These are phyloP conservation scores for Hygrophoropsis aurantiaca DNA, from an alignment of 768 basidiomycete species.

Conservation along the genomic window DNA sequence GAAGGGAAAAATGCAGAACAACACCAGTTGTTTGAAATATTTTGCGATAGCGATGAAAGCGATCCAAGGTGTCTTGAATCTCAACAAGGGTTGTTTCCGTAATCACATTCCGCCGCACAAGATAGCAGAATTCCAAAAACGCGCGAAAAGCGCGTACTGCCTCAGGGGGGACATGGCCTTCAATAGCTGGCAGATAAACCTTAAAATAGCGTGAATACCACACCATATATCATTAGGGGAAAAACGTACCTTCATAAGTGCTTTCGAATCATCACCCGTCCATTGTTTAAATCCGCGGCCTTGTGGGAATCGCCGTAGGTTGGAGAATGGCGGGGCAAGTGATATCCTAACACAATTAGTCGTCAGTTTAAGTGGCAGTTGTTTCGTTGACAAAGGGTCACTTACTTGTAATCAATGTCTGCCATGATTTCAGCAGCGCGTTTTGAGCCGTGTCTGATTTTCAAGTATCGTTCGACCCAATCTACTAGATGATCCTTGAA, in stretches of 20 bases:
- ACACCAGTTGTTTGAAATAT: constrained; percentile 17
- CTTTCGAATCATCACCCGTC: constrained; percentile 40
- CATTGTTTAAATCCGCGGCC: constrained; percentile 36
- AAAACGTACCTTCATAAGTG: constrained; percentile 36
- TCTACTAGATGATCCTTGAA: constrained; percentile 2
- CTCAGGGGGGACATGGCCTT: constrained; percentile 17
- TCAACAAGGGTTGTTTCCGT: constrained; percentile 13
- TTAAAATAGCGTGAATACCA: constrained; percentile 6
- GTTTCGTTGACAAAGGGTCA: no score
- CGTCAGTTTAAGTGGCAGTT: not conserved
- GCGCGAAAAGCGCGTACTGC: constrained; percentile 15
- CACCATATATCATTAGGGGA: not conserved
- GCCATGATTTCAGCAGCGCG: not conserved
- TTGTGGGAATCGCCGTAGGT: constrained; percentile 27
- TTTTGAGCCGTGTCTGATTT: not conserved
- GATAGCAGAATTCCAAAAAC: constrained; percentile 33
- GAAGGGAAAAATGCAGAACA: constrained; percentile 21
- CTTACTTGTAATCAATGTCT: constrained; percentile 8
- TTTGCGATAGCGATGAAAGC: constrained; percentile 20
- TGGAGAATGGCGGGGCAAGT: constrained; percentile 18
- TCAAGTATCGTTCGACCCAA: constrained; percentile 1
- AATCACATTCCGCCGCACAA: constrained; percentile 16
- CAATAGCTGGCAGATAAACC: constrained; percentile 30
- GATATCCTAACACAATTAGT: not conserved
- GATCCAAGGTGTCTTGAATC: constrained; percentile 13